Conservation (phyloP, 805 yeast genomes). For the Myxozyma neotropica region DNA sequence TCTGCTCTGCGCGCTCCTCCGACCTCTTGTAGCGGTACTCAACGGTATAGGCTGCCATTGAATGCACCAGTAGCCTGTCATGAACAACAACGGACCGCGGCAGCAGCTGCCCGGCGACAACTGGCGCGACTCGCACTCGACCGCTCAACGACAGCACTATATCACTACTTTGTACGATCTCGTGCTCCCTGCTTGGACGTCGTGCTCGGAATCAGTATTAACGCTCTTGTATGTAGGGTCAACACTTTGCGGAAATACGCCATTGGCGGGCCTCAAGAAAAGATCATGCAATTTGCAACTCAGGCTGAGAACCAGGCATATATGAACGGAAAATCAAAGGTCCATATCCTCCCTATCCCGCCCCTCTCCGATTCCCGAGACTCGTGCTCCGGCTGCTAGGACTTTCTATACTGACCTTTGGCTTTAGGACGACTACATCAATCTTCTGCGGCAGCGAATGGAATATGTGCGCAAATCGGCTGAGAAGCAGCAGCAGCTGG, state of each 20-base stretch:
- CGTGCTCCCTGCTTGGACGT: neutral
- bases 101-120: conserved; percentile 18
- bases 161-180: conserved; percentile 19
- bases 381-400: neutral
- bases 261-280: conserved; percentile 24
- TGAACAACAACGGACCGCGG: conserved; percentile 2
- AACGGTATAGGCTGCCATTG: too few relatives aligned
- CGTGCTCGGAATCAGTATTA: too few relatives aligned
- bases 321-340: conserved; percentile 25
- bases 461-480: conserved; percentile 30
- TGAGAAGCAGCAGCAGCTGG: conserved; percentile 14
- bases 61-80: too few relatives aligned
- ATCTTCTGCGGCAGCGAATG: conserved; percentile 19
- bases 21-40: too few relatives aligned
- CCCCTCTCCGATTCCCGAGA: neutral
- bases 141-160: conserved; percentile 23
- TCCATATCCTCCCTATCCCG: neutral
- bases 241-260: conserved; percentile 24
- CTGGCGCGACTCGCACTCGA: conserved; percentile 23
- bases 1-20: too few relatives aligned
- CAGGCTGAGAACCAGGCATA: conserved; percentile 30
- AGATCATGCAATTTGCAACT: conserved; percentile 23
- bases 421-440: conserved; percentile 29
- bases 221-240: conserved; percentile 4
- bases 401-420: neutral